A percentile compares a stretch with the other conserved stretches of the same genome.
Conservation (phyloP, 345 rosid species). For the Syzygium grande region DNA sequence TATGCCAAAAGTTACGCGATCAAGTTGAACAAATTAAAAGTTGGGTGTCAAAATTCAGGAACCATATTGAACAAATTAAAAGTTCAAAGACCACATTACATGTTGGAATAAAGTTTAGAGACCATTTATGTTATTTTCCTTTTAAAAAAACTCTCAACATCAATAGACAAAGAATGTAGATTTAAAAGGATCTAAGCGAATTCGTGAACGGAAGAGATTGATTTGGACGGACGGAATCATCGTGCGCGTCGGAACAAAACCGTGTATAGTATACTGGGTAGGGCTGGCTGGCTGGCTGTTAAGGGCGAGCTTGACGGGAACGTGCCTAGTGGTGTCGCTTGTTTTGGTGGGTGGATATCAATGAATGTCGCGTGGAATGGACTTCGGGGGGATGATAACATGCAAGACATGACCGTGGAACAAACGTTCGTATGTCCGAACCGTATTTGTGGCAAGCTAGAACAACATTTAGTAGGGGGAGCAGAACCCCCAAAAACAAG, state of each 20-base stretch:
- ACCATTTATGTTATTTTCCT: no score
- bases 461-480: neutral
- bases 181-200: neutral
- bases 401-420: neutral
- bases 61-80: no score
- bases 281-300: neutral
- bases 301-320: neutral
- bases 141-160: neutral
- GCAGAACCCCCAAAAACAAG: neutral
- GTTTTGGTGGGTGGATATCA: neutral
- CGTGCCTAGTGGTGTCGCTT: neutral
- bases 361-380: neutral
- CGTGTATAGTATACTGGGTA: neutral
- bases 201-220: neutral
- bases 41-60: no score
- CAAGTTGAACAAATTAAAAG: no score
- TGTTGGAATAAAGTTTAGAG: no score
- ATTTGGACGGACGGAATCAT: neutral
- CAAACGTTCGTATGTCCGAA: neutral
- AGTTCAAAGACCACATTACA: no score
- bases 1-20: no score
- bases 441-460: neutral
- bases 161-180: neutral
- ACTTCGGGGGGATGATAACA: neutral
- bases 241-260: neutral